Conservation (phyloP, 768 basidiomycete species). For the Russula sp. region DNA sequence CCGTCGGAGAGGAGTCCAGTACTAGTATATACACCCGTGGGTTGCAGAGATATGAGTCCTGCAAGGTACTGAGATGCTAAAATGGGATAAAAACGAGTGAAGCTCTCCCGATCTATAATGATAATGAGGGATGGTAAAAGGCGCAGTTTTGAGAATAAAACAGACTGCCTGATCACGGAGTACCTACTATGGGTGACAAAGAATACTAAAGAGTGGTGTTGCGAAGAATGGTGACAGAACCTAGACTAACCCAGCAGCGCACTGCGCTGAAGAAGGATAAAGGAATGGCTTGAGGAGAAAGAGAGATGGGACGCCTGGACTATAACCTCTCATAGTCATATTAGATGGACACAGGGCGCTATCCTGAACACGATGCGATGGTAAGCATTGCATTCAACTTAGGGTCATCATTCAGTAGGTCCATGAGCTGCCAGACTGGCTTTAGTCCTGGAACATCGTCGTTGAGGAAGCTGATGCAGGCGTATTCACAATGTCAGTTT, state of each 20-base stretch:
- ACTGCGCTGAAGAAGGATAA: constrained; percentile 1
- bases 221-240: background rate
- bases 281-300: background rate
- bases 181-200: too few relatives aligned
- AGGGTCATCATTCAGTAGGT: background rate
- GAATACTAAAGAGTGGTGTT: too few relatives aligned
- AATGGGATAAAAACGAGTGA: background rate
- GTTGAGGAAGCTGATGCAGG: background rate
- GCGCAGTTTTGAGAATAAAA: too few relatives aligned
- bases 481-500: background rate
- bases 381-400: too few relatives aligned
- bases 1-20: background rate
- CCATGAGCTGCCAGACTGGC: background rate
- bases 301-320: too few relatives aligned
- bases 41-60: background rate
- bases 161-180: background rate
- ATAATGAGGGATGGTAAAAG: background rate
- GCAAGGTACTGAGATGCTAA: background rate
- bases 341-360: background rate
- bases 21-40: background rate
- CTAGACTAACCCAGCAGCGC: constrained; percentile 12
- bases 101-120: background rate
- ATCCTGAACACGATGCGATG: background rate
- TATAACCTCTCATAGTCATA: background rate
- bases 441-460: background rate